Percentiles rank a stretch among this genome's conserved stretches.
These are phyloP conservation scores for Nicotiana knightiana DNA, from an alignment of 257 asterid genomes.

Conservation along the genomic window DNA sequence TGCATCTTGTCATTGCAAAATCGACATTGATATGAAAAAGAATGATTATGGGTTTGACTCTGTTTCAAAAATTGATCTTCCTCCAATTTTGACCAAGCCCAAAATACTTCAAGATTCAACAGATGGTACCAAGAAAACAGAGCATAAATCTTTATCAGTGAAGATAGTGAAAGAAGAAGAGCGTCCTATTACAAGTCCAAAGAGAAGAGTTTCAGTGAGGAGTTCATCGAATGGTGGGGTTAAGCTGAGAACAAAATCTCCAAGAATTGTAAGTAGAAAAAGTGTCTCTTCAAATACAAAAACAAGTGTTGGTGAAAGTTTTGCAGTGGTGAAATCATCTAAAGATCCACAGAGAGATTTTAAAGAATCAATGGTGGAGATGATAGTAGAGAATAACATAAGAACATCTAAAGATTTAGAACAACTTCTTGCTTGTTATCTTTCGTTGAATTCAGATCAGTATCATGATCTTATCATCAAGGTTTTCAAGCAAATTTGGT, in stretches of 20 bases:
- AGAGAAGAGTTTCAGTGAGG: neutral
- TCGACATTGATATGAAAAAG: neutral
- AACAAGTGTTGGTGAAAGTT: neutral
- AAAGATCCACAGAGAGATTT: conserved; percentile 14
- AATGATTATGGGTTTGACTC: neutral
- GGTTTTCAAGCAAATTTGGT: conserved; percentile 19
- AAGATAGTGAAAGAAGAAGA: neutral
- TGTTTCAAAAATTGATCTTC: neutral
- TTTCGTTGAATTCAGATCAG: conserved; percentile 8
- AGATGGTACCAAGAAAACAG: conserved; percentile 17
- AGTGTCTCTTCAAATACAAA: neutral
- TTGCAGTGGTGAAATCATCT: conserved; percentile 16
- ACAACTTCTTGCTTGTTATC: conserved; percentile 17
- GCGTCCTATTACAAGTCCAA: neutral
- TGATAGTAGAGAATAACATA: conserved; percentile 19
- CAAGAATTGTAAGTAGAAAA: neutral
- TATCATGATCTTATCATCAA: conserved; percentile 13
- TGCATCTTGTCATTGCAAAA: neutral
- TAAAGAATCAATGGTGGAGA: conserved; percentile 18
- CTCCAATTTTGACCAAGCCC: conserved; percentile 7
- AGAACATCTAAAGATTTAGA: conserved; percentile 11
- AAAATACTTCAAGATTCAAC: neutral
- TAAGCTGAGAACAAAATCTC: conserved; percentile 13
- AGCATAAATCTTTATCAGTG: neutral
- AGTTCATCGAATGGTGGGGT: conserved; percentile 3